These are phyloP conservation scores for Allantophomopsis lycopodina DNA, from an alignment of 2,329 filamentous ascomycete species.

Conservation along the genomic window DNA sequence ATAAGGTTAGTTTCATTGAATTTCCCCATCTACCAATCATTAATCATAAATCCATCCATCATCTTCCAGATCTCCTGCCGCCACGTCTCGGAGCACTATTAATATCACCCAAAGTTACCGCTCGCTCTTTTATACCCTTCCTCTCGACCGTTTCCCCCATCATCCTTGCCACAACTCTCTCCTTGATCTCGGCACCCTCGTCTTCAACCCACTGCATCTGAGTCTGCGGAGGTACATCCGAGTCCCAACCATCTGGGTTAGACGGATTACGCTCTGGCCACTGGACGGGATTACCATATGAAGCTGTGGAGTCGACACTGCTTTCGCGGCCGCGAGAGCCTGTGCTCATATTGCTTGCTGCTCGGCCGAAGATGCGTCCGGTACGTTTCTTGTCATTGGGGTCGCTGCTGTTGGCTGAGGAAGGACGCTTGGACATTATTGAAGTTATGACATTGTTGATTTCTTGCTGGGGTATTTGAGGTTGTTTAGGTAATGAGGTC, in stretches of 20 bases:
- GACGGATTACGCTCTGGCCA: constrained; percentile 7
- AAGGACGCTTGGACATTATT: constrained; percentile 8
- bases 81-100: background rate
- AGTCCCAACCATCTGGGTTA: background rate
- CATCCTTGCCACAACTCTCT: constrained; percentile 16
- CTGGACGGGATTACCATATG: constrained; percentile 12
- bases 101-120: constrained; percentile 9
- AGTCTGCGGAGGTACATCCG: constrained; percentile 10
- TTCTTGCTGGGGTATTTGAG: background rate
- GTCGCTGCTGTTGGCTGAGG: background rate
- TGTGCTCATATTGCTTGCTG: constrained; percentile 41
- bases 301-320: constrained; percentile 24
- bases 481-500: background rate
- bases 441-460: constrained; percentile 7
- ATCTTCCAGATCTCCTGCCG: no score
- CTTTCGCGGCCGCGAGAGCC: constrained; percentile 26
- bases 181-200: constrained; percentile 13
- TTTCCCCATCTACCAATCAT: no score
- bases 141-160: constrained; percentile 12
- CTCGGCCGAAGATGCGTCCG: constrained; percentile 36
- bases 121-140: constrained; percentile 7
- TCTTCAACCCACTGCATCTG: constrained; percentile 18
- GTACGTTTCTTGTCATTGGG: constrained; percentile 6
- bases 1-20: no score
- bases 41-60: no score